A percentile compares a stretch with the other conserved stretches of the same genome.
These are phyloP conservation scores for Phaseolus coccineus DNA, from an alignment of 331 rosid species.

Conservation along the genomic window DNA sequence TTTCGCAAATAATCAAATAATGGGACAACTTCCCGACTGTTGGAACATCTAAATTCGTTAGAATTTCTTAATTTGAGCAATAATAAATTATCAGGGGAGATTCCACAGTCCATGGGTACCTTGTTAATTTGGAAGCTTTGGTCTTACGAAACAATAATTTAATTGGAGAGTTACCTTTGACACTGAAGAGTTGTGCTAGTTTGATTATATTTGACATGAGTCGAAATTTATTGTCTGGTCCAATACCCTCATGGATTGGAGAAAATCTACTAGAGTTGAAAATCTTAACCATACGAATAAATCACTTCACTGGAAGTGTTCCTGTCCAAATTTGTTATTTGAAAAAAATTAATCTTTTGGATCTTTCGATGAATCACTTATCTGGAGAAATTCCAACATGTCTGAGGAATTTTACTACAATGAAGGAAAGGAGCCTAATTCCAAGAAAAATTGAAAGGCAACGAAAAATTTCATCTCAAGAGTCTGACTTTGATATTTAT, in stretches of 20 bases:
- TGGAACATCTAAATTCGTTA: background rate
- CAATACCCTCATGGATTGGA: constrained; percentile 24
- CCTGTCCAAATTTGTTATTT: background rate
- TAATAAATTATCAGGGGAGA: constrained; percentile 6
- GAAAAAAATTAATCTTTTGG: background rate
- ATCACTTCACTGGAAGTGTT: background rate
- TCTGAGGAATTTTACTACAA: background rate
- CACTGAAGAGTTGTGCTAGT: background rate
- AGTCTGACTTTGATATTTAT: rapidly evolving
- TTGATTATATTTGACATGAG: background rate
- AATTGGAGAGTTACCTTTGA: background rate
- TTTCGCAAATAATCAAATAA: constrained; percentile 29
- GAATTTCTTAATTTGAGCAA: constrained; percentile 9
- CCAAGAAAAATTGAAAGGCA: background rate
- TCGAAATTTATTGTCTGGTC: constrained; percentile 6
- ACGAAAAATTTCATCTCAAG: background rate
- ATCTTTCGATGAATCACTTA: background rate
- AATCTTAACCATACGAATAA: background rate
- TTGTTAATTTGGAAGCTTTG: background rate
- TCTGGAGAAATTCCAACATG: background rate
- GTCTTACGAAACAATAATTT: constrained; percentile 13
- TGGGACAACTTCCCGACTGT: background rate
- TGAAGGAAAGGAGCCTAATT: background rate
- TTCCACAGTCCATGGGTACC: constrained; percentile 1
- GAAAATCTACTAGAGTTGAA: background rate